Evolutionary conservation across 495 filamentous ascomycete species (phyloP).

Genomic region (Xylaria nigripes): DNA sequence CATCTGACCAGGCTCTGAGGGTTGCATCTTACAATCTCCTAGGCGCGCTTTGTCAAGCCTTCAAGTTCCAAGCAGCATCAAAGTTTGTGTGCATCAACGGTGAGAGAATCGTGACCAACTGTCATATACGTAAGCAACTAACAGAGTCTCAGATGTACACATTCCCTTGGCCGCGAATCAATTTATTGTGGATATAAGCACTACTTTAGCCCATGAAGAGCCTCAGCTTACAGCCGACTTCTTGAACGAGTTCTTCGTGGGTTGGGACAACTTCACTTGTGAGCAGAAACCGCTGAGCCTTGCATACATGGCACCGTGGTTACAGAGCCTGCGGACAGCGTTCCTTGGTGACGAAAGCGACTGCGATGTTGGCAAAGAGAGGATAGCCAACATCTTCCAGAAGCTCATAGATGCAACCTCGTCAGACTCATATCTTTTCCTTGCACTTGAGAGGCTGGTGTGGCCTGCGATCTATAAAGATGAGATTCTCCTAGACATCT

Average conservation of each 20-base stretch:
- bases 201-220: slow-evolving; percentile 50
- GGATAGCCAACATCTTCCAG: slow-evolving; percentile 50
- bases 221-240: slow-evolving; percentile 60
- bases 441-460: slow-evolving; percentile 50
- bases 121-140: slow-evolving; percentile 2
- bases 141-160: slow-evolving; percentile 35
- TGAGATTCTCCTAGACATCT: slow-evolving; percentile 52
- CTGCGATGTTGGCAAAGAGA: slow-evolving; percentile 53
- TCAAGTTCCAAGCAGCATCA: slow-evolving; percentile 53
- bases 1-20: slow-evolving; percentile 46
- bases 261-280: slow-evolving; percentile 56
- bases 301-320: slow-evolving; percentile 60
- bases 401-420: slow-evolving; percentile 56
- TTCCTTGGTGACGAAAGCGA: slow-evolving; percentile 49
- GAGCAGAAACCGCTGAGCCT: slow-evolving; percentile 56
- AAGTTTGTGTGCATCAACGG: slow-evolving; percentile 52
- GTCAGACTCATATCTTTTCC: slow-evolving; percentile 46
- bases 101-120: slow-evolving; percentile 11
- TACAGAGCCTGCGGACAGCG: slow-evolving; percentile 47
- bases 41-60: slow-evolving; percentile 53
- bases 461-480: slow-evolving; percentile 56
- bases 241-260: slow-evolving; percentile 59
- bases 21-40: slow-evolving; percentile 56
- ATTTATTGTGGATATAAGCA: slow-evolving; percentile 55
- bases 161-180: slow-evolving; percentile 53